These are phyloP conservation scores for Pseudofabraea citricarpa DNA, from an alignment of 2,329 filamentous ascomycete species.

Conservation along the genomic window DNA sequence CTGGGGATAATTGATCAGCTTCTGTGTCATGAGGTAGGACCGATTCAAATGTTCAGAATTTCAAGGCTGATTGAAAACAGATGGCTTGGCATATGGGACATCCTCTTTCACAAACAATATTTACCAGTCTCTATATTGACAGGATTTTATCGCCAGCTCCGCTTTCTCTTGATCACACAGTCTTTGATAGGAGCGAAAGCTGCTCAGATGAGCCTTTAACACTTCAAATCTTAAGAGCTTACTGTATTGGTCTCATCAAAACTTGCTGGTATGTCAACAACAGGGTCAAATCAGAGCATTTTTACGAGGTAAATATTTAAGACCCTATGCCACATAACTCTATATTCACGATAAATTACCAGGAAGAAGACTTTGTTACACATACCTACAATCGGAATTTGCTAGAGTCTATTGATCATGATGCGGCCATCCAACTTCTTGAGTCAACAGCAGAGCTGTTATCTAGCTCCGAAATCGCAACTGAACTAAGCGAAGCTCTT, in stretches of 20 bases:
- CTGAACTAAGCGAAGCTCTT: conserved; percentile 48
- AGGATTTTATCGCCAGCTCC: conserved; percentile 70
- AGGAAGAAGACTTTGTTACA: conserved; percentile 96
- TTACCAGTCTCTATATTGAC: conserved; percentile 89
- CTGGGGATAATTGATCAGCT: conserved; percentile 93
- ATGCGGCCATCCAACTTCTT: conserved; percentile 26
- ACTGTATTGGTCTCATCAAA: conserved; percentile 81
- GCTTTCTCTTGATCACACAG: conserved; percentile 43
- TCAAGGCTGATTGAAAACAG: conserved; percentile 34
- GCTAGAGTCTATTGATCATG: conserved; percentile 56
- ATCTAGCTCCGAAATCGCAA: conserved; percentile 22
- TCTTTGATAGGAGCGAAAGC: conserved; percentile 19
- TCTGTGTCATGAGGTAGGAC: conserved; percentile 72
- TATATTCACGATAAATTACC: too few species aligned
- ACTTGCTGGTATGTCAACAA: conserved; percentile 75
- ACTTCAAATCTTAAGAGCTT: conserved; percentile 69
- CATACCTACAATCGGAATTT: conserved; percentile 82
- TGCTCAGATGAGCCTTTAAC: conserved; percentile 40
- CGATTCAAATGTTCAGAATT: too few species aligned
- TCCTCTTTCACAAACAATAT: conserved; percentile 87
- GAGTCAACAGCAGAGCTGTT: conserved; percentile 27
- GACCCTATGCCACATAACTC: too few species aligned
- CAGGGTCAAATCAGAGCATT: conserved; percentile 76
- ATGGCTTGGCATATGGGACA: conserved; percentile 98
- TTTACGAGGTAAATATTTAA: conserved; percentile 66